These are phyloP conservation scores for Isabelozyma gotoi DNA, from an alignment of 805 yeast species.

Conservation along the genomic window DNA sequence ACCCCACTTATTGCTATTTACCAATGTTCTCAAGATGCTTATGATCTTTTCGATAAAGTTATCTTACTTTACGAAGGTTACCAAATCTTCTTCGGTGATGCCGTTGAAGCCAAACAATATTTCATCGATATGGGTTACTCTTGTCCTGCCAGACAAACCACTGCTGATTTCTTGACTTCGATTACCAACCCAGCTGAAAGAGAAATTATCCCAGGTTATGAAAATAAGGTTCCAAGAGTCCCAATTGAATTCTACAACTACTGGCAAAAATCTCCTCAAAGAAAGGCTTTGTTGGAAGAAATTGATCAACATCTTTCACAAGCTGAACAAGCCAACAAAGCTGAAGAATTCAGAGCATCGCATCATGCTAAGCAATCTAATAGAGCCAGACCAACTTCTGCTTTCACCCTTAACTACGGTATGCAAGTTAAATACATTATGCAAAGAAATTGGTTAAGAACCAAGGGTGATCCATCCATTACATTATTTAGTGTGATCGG, in stretches of 20 bases:
- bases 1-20: constrained; percentile 67
- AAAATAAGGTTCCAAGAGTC: constrained; percentile 27
- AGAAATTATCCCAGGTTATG: constrained; percentile 34
- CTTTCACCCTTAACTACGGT: constrained; percentile 29
- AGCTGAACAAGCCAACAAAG: constrained; percentile 7
- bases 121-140: constrained; percentile 38
- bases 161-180: constrained; percentile 33
- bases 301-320: constrained; percentile 18
- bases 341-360: constrained; percentile 13
- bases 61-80: constrained; percentile 58
- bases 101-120: constrained; percentile 45
- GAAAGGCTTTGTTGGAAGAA: constrained; percentile 10
- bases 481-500: constrained; percentile 42
- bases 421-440: constrained; percentile 52
- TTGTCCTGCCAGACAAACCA: constrained; percentile 41
- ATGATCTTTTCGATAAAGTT: constrained; percentile 60
- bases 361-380: constrained; percentile 21
- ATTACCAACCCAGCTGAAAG: constrained; percentile 29
- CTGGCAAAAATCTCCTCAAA: constrained; percentile 28
- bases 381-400: constrained; percentile 5
- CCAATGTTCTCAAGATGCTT: constrained; percentile 67
- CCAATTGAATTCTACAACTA: constrained; percentile 26
- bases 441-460: constrained; percentile 48
- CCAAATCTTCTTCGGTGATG: constrained; percentile 61
- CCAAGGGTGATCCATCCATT: constrained; percentile 50